phyloP scores from a whole-genome alignment of 441 rosid genomes.

The Viola pubescens region DNA sequence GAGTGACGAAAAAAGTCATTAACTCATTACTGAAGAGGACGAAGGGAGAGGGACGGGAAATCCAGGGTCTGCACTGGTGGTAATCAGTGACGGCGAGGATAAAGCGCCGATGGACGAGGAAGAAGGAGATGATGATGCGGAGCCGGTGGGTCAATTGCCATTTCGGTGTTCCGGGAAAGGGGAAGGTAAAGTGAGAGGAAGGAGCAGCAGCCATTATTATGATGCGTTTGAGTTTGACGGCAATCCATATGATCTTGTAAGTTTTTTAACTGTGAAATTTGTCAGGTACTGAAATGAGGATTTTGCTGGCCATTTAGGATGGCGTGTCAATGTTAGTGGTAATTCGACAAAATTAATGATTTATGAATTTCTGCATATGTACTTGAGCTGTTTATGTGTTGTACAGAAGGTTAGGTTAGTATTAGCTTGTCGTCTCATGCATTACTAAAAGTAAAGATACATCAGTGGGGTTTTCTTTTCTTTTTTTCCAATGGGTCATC shows the following conservation, averaged over 20 bases:
- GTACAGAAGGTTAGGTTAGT: background rate
- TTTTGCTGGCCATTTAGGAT: no score
- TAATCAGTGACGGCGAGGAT: constrained; percentile 84
- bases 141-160: constrained; percentile 57
- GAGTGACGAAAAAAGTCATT: no score
- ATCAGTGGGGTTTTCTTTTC: no score
- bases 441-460: no score
- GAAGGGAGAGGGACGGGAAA: constrained; percentile 24
- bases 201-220: constrained; percentile 50
- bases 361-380: no score
- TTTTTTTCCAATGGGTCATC: background rate
- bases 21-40: constrained; percentile 36
- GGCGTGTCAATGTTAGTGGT: no score
- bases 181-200: no score
- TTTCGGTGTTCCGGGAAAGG: constrained; percentile 71
- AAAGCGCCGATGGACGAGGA: constrained; percentile 47
- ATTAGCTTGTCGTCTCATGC: no score
- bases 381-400: background rate
- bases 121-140: constrained; percentile 73
- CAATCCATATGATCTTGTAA: constrained; percentile 65
- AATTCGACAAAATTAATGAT: no score
- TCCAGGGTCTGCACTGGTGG: constrained; percentile 49
- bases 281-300: no score
- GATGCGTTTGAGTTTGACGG: constrained; percentile 73
- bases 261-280: constrained; percentile 13